Evolutionary conservation across 805 yeast species (phyloP).

Genomic region (Candida nitratophila): DNA sequence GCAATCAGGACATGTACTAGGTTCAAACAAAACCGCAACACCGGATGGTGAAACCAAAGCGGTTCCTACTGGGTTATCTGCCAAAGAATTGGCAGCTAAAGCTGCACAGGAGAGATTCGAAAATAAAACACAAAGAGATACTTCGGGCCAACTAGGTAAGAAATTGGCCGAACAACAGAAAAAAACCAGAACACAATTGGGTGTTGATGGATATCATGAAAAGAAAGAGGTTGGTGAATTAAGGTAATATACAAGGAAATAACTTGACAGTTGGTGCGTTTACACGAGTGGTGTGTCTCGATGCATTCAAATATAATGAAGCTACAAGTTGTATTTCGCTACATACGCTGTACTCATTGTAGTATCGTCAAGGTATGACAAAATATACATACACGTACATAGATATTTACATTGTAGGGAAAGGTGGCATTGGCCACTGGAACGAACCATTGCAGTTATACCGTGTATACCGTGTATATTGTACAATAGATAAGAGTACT

Average conservation of each 20-base stretch:
- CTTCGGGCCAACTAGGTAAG: slow-evolving; percentile 19
- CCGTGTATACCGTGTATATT: too few relatives aligned
- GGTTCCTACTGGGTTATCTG: slow-evolving; percentile 2
- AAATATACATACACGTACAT: too few relatives aligned
- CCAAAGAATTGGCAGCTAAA: slow-evolving; percentile 21
- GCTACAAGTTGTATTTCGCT: too few relatives aligned
- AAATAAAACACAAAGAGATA: slow-evolving; percentile 10
- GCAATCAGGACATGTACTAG: slow-evolving; percentile 11
- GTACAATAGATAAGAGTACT: too few relatives aligned
- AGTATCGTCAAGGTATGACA: too few relatives aligned
- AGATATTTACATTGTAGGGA: too few relatives aligned
- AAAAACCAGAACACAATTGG: slow-evolving; percentile 17
- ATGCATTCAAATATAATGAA: too few relatives aligned
- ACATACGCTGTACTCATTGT: too few relatives aligned
- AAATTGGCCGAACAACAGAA: slow-evolving; percentile 17
- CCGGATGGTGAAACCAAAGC: background rate
- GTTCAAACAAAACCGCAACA: slow-evolving; percentile 3
- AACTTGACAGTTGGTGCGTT: too few relatives aligned
- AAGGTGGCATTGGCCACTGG: too few relatives aligned
- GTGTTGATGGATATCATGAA: slow-evolving; percentile 15
- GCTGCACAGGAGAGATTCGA: slow-evolving; percentile 20
- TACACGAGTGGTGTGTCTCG: too few relatives aligned
- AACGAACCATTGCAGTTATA: too few relatives aligned
- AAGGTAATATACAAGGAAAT: background rate
- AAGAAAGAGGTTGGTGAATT: slow-evolving; percentile 2